These are phyloP conservation scores for Metroxylon sagu DNA, from an alignment of 176 grass and related monocot species.

Conservation along the genomic window DNA sequence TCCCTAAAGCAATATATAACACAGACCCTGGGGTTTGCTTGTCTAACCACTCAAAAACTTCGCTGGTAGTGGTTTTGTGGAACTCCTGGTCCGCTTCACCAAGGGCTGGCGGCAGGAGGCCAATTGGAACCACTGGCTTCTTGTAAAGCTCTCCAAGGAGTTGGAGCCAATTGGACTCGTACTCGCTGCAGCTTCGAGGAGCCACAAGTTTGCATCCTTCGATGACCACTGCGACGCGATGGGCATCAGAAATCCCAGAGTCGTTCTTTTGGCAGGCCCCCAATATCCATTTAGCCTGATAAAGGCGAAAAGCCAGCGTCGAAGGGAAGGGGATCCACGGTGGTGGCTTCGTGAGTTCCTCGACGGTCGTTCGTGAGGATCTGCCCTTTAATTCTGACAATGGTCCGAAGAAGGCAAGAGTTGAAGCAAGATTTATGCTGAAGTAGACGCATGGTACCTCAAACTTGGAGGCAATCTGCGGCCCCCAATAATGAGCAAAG, in stretches of 20 bases:
- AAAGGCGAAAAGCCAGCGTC: conserved; percentile 1
- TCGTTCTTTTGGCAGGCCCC: not conserved
- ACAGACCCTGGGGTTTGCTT: not conserved
- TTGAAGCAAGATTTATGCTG: not conserved
- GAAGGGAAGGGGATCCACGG: conserved; percentile 22
- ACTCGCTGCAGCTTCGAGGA: conserved; percentile 22
- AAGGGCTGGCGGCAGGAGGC: conserved; percentile 4
- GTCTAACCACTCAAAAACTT: conserved; percentile 30
- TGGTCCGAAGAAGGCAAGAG: not conserved
- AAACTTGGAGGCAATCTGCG: conserved; percentile 20
- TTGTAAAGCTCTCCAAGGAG: conserved; percentile 10
- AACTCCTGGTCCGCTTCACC: not conserved
- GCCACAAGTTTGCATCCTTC: conserved; percentile 6
- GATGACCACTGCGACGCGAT: not conserved
- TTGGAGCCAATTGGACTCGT: conserved; percentile 8
- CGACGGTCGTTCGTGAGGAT: not conserved
- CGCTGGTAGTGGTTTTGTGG: no score
- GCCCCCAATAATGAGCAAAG: conserved; percentile 31
- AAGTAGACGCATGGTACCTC: conserved; percentile 17
- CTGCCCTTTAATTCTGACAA: not conserved
- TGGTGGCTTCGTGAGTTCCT: conserved; percentile 21
- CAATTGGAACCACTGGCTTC: conserved; percentile 25
- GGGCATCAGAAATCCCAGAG: conserved; percentile 2
- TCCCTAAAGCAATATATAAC: not conserved
- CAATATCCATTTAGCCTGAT: conserved; percentile 4